Conservation (phyloP, 164 flowering plant species). For the Platanus orientalis region DNA sequence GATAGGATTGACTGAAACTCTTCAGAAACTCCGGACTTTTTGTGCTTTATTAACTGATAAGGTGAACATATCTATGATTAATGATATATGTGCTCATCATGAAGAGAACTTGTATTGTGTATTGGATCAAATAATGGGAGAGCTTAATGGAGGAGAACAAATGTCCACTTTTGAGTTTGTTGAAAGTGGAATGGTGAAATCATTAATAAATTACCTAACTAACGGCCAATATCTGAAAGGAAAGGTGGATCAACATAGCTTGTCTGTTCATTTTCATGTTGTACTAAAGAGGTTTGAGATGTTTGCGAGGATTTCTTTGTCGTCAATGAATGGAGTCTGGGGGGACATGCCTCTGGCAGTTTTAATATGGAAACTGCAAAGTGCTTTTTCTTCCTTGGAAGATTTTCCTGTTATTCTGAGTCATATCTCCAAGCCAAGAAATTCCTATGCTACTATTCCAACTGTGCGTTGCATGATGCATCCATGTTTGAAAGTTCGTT, state of each 20-base stretch:
- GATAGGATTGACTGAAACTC: constrained; percentile 49
- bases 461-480: constrained; percentile 28
- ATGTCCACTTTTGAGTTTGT: constrained; percentile 91
- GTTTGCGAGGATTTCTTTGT: constrained; percentile 49
- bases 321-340: constrained; percentile 19
- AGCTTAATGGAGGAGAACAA: constrained; percentile 54
- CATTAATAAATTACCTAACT: constrained; percentile 55
- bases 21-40: constrained; percentile 53
- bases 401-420: constrained; percentile 61
- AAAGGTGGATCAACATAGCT: constrained; percentile 10
- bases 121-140: constrained; percentile 45
- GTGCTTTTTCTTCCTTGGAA: constrained; percentile 70
- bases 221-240: constrained; percentile 40
- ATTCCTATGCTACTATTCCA: constrained; percentile 63
- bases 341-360: constrained; percentile 35
- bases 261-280: constrained; percentile 8
- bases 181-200: constrained; percentile 77
- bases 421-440: constrained; percentile 36
- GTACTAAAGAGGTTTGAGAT: constrained; percentile 55
- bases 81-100: constrained; percentile 25
- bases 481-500: constrained; percentile 72
- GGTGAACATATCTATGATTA: constrained; percentile 18
- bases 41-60: constrained; percentile 43
- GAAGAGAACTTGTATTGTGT: constrained; percentile 44
- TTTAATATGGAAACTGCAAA: constrained; percentile 54